Percentiles rank a stretch among this genome's conserved stretches.
Evolutionary conservation across 208 protist genomes (phyloP).

Genomic region (Crithidia expoeki): DNA sequence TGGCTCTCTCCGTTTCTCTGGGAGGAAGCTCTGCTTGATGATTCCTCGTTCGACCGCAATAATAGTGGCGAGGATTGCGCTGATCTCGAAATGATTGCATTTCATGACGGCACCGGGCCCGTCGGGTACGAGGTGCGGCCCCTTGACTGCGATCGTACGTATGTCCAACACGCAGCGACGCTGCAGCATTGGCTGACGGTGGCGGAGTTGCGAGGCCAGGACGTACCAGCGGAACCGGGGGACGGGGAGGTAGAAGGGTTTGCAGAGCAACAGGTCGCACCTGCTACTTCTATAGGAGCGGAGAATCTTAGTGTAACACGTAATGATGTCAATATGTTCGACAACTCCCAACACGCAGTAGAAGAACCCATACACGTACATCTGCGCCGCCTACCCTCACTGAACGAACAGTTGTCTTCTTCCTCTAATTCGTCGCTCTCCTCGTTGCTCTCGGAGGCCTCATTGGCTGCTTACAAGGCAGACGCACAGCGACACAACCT

Average conservation of each 20-base stretch:
- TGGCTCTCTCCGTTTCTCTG: constrained; percentile 15
- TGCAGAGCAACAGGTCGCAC: neutral
- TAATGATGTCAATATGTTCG: neutral
- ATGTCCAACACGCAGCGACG: constrained; percentile 5
- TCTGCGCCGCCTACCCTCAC: no score
- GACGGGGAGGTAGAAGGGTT: neutral
- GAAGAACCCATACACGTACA: no score
- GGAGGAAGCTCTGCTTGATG: neutral
- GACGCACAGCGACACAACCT: neutral
- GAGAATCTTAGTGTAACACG: no score
- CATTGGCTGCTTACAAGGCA: constrained; percentile 21
- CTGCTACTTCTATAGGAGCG: neutral
- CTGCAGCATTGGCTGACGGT: constrained; percentile 19
- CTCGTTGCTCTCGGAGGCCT: constrained; percentile 21
- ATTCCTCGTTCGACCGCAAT: neutral
- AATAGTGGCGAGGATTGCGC: neutral
- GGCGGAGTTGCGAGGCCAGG: constrained; percentile 9
- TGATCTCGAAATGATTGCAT: neutral
- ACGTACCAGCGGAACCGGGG: neutral
- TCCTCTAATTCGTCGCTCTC: constrained; percentile 1
- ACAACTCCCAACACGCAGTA: no score
- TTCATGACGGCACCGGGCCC: neutral
- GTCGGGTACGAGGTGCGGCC: constrained; percentile 14
- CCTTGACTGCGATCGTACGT: constrained; percentile 32
- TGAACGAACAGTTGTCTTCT: no score